Conservation (phyloP, 129 eudicot genomes). For the Smallanthus sonchifolius region DNA sequence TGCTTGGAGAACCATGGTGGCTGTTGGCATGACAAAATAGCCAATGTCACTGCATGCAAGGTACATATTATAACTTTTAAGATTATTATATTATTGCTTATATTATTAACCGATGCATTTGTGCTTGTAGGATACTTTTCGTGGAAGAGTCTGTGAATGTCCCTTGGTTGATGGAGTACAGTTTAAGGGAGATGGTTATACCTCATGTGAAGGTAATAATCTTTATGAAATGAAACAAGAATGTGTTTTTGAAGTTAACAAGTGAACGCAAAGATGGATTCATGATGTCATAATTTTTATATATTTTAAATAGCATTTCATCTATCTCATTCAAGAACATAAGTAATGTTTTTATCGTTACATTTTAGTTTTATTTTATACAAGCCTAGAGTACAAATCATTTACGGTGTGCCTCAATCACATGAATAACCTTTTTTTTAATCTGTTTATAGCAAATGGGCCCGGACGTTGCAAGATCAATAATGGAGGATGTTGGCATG, state of each 20-base stretch:
- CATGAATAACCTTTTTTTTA: conserved; percentile 1
- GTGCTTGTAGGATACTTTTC: conserved; percentile 64
- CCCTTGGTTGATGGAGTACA: conserved; percentile 85
- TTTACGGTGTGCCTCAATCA: background rate
- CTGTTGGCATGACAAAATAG: conserved; percentile 81
- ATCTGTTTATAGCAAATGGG: conserved; percentile 61
- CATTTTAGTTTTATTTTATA: background rate
- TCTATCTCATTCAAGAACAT: background rate
- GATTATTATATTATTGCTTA: conserved; percentile 3
- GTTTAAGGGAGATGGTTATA: conserved; percentile 90
- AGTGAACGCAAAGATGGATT: background rate
- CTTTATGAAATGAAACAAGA: background rate
- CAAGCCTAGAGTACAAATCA: background rate
- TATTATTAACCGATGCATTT: conserved; percentile 13
- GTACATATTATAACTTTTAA: conserved; percentile 27
- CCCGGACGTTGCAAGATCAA: conserved; percentile 89
- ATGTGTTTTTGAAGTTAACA: background rate
- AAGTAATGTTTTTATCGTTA: background rate
- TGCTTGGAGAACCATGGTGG: conserved; percentile 92
- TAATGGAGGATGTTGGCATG: conserved; percentile 98
- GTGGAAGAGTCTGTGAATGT: conserved; percentile 96
- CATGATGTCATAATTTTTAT: background rate
- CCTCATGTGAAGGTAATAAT: conserved; percentile 63
- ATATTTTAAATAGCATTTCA: background rate
- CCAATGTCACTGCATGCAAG: conserved; percentile 97